phyloP scores from a whole-genome alignment of 306 rosid genomes.

The Cicer judaicum region DNA sequence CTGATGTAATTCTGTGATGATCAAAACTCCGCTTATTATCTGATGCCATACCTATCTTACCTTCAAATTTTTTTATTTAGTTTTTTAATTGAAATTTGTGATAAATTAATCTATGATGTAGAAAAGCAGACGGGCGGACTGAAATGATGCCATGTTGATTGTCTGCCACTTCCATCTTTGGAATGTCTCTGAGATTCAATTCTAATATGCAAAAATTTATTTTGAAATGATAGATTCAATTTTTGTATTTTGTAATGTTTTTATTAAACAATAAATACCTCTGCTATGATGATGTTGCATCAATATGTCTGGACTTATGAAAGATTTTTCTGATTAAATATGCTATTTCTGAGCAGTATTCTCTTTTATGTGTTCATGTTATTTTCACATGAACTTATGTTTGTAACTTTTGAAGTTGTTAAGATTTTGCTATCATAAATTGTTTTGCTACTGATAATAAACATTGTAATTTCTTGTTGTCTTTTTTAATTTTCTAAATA shows the following conservation, averaged over 20 bases:
- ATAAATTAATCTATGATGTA: constrained; percentile 56
- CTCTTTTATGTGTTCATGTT: neutral
- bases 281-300: constrained; percentile 75
- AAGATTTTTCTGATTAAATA: constrained; percentile 44
- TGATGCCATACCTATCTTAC: constrained; percentile 60
- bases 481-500: too few relatives aligned
- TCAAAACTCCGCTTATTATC: constrained; percentile 84
- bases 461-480: too few relatives aligned
- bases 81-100: neutral
- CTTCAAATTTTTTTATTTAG: neutral
- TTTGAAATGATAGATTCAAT: too few relatives aligned
- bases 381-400: too few relatives aligned
- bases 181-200: constrained; percentile 65
- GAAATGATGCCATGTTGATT: constrained; percentile 98
- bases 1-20: constrained; percentile 69
- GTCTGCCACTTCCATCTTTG: constrained; percentile 81
- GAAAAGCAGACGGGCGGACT: constrained; percentile 99
- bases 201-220: too few relatives aligned
- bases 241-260: too few relatives aligned
- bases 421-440: too few relatives aligned
- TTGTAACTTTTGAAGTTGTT: too few relatives aligned
- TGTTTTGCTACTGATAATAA: too few relatives aligned
- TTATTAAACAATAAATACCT: neutral
- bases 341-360: constrained; percentile 69
- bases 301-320: constrained; percentile 94